Evolutionary conservation across 495 filamentous ascomycete genomes (phyloP), one percentile per base, ranked within the genome.

Genomic region (Talaromyces proteolyticus): DNA sequence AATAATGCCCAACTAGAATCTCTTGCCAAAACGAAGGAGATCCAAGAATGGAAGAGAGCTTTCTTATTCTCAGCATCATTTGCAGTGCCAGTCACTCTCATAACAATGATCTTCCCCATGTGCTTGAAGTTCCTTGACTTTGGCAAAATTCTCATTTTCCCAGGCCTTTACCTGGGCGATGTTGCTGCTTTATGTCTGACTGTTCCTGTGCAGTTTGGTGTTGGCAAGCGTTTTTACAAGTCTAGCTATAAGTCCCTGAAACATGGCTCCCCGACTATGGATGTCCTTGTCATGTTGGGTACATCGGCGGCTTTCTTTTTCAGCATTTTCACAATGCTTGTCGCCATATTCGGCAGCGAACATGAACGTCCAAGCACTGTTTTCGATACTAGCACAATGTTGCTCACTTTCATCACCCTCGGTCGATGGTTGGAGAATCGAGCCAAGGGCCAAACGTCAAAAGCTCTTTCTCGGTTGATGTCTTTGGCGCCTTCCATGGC

Each of bases 281-380:
- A 99, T 59, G 92, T 99, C 2, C 75, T 99, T 4, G 90, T 99
- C 34, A 88, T 94, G 44, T 66, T 97, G 4, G 93, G 93, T 10
- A 99, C 94, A 16, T 95, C 90, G 0, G 86, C 91, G n/a, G 93
- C 93, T 3, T 98, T 96, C 74, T 95, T 97, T 65, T 99, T 96
- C 69, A 96, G 92, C 62, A 68, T 89, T 54, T 82, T 87, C 38
- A 86, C 90, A 10, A 97, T 99, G 91, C 12, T 82, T 11, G 83
- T 96, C 25, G 89, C 89, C 6, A 58, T 97, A 19, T 42, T 86
- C 3, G 70, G 76, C 25, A 67, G 75, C 6, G 84, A 88, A 4
- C 91, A 96, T 57, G 76, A 72, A 6, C 77, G 84, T 18, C 93
- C 93, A 2, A 82, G 79, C 48, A 96, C 88, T 5, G 86, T 97